These are phyloP conservation scores for Talaromyces borbonicus DNA, from an alignment of 495 filamentous ascomycete genomes.

Conservation along the genomic window DNA sequence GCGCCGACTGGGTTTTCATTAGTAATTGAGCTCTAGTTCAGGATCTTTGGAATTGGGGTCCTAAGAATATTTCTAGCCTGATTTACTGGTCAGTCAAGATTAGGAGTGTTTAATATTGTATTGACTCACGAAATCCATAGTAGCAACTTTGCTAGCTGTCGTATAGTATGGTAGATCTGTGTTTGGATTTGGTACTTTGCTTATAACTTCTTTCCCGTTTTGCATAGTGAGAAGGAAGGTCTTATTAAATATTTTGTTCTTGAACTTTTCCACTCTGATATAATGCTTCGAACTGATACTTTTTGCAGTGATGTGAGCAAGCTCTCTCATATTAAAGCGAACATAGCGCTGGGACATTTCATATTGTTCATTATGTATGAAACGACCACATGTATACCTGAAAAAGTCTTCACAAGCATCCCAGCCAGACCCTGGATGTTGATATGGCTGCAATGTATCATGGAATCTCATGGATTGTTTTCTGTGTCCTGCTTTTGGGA, in stretches of 20 bases:
- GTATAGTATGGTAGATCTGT: no score
- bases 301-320: no score
- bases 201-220: no score
- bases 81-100: slow-evolving; percentile 5
- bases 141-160: no score
- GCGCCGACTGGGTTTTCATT: slow-evolving; percentile 19
- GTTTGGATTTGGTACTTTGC: no score
- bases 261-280: no score
- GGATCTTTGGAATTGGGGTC: slow-evolving; percentile 15
- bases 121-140: no score
- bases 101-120: slow-evolving; percentile 5
- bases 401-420: slow-evolving; percentile 25
- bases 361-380: slow-evolving; percentile 23
- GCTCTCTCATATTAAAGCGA: neutral
- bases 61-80: slow-evolving; percentile 13
- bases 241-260: no score
- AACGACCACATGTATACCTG: slow-evolving; percentile 26
- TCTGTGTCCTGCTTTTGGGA: neutral
- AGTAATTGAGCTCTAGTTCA: slow-evolving; percentile 18
- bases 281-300: no score
- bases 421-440: slow-evolving; percentile 13
- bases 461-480: neutral
- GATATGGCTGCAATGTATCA: neutral
- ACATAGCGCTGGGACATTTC: slow-evolving; percentile 25
- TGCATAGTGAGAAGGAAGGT: no score